These are phyloP conservation scores for Apophysomyces elegans DNA, from an alignment of 371 early-diverging fungal genomes.

Conservation along the genomic window DNA sequence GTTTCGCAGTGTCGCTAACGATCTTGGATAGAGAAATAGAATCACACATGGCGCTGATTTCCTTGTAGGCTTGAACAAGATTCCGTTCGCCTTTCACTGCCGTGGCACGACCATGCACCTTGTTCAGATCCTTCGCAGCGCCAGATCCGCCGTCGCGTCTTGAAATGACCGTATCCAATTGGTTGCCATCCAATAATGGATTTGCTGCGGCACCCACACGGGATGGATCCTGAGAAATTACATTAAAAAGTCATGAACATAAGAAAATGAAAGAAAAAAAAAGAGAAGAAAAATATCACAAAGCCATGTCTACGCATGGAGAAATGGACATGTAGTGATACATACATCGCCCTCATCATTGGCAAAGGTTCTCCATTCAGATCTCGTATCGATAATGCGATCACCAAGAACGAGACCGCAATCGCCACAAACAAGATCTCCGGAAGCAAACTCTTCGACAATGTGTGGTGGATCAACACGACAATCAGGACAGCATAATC, in stretches of 20 bases:
- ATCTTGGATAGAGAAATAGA: conserved; percentile 85
- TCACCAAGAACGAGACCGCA: conserved; percentile 98
- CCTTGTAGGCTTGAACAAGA: conserved; percentile 90
- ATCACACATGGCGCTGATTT: conserved; percentile 93
- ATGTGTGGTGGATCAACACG: conserved; percentile 88
- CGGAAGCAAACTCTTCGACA: conserved; percentile 94
- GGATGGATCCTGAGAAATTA: conserved; percentile 81
- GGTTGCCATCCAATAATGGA: conserved; percentile 85
- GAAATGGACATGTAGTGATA: conserved; percentile 14
- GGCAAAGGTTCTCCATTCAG: conserved; percentile 99
- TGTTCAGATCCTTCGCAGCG: conserved; percentile 72
- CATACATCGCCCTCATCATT: conserved; percentile 89
- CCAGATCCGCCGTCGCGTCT: conserved; percentile 84
- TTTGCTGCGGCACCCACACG: conserved; percentile 98
- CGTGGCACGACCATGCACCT: conserved; percentile 75
- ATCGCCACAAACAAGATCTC: conserved; percentile 96
- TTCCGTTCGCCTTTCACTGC: conserved; percentile 80
- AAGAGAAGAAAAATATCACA: conserved; percentile 7
- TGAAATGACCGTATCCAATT: conserved; percentile 92
- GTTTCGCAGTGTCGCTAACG: conserved; percentile 94
- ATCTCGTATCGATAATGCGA: conserved; percentile 98
- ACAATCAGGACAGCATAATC: conserved; percentile 83
- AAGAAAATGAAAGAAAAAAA: conserved; percentile 10
- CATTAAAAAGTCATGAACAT: conserved; percentile 7
- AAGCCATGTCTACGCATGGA: neutral